Base-by-base conservation (phyloP, 2,329 filamentous ascomycete species). In the Pyrenochaeta sp. region DNA sequence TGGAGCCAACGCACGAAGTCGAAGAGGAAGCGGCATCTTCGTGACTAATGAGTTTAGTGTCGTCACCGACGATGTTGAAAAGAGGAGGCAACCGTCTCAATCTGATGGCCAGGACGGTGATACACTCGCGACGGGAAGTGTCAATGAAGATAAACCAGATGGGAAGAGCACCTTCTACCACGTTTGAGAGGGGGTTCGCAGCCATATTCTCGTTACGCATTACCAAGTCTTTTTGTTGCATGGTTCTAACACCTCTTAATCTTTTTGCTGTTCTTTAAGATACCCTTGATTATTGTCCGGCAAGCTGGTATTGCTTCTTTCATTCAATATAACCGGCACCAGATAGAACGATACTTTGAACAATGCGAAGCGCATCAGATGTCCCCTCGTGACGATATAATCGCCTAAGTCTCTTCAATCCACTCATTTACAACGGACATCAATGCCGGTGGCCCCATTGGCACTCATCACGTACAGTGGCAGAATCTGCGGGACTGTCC, bases 21-120 rank as follows among this genome's bases (percentile, higher is more conserved):
- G 58, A 27, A 53, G 54, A 28, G 58, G 53, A 13, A 68, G 62
- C 46, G 54, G 54, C 19, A 69, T 69, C 24, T 56, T 64, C n/a
- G 54, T 69, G 27, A 65, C 49, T n/a, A 68, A 62, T 40, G 67
- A 71, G 28, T 65, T 68, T 50, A 65, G 58, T 24, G 62, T 66
- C 8, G 58, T 62, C 37, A 56, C 56, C 28, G 55, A 61, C 27
- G 50, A 57, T 9, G 22, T 54, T n/a, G 48, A 46, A 34, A 58
- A 62, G 30, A 48, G 48, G 28, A 54, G 52, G 37, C 61, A 37
- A 19, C 55, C 58, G 24, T 52, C 52, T n/a, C 46, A 36, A 34
- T 51, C 46, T 19, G 54, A 46, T 25, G 54, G 50, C 19, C 55
- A 63, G 25, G 52, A 62, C 40, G 42, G 27, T 32, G 54, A 58